Percentiles rank a stretch among this genome's conserved stretches.
phyloP scores from a whole-genome alignment of 2,329 filamentous ascomycete genomes.

The Knoxdaviesia capensis region DNA sequence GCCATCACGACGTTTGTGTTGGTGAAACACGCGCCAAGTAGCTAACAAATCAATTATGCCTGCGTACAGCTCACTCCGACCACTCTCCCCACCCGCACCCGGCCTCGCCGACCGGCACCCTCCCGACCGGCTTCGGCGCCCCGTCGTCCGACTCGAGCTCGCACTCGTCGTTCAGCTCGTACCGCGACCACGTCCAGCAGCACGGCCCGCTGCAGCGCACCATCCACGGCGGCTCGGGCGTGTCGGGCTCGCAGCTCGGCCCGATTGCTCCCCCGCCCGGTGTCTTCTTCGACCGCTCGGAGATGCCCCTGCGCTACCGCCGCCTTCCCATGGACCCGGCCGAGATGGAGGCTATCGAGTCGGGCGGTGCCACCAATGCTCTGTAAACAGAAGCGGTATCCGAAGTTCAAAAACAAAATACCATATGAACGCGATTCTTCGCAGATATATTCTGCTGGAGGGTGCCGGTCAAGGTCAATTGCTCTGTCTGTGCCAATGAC shows the following conservation, averaged over 20 bases:
- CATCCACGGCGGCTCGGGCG: conserved; percentile 28
- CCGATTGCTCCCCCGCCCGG: conserved; percentile 50
- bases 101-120: conserved; percentile 42
- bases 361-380: conserved; percentile 50
- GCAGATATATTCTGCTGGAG: neutral
- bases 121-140: conserved; percentile 32
- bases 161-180: conserved; percentile 49
- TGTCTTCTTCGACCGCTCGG: conserved; percentile 69
- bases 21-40: too few relatives aligned
- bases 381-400: neutral
- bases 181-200: conserved; percentile 60
- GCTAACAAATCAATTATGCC: too few relatives aligned
- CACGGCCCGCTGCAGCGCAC: conserved; percentile 47
- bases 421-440: neutral
- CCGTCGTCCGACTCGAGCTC: conserved; percentile 16
- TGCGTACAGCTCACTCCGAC: conserved; percentile 26
- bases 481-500: neutral
- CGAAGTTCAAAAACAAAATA: neutral
- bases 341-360: conserved; percentile 94
- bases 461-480: too few relatives aligned
- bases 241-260: conserved; percentile 50
- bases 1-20: too few relatives aligned
- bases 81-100: conserved; percentile 57
- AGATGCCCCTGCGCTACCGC: conserved; percentile 72
- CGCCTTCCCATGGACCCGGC: conserved; percentile 50